phyloP scores from a whole-genome alignment of 345 rosid species.

The Euclidium syriacum region DNA sequence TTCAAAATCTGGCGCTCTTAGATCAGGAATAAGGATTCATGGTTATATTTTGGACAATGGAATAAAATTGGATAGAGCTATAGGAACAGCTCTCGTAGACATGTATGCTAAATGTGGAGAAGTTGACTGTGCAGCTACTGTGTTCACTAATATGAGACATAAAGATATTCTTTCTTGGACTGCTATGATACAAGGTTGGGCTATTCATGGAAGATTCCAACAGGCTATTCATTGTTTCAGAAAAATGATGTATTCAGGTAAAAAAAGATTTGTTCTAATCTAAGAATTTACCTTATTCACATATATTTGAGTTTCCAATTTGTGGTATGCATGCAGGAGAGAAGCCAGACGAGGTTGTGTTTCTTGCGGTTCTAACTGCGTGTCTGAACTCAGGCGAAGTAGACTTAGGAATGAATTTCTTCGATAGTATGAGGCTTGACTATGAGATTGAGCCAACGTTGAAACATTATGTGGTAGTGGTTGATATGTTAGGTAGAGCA shows the following conservation, averaged over 20 bases:
- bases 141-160: conserved; percentile 40
- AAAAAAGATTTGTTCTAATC: background rate
- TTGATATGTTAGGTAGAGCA: conserved; percentile 57
- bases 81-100: conserved; percentile 49
- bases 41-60: conserved; percentile 38
- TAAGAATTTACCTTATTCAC: background rate
- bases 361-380: conserved; percentile 53
- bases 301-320: background rate
- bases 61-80: conserved; percentile 35
- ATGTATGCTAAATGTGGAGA: conserved; percentile 68
- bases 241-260: conserved; percentile 60
- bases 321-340: conserved; percentile 38
- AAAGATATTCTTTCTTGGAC: conserved; percentile 56
- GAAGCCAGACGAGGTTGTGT: conserved; percentile 54
- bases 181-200: conserved; percentile 71
- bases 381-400: conserved; percentile 51
- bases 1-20: conserved; percentile 61
- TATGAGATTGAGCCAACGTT: conserved; percentile 54
- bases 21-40: conserved; percentile 43
- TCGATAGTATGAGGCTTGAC: conserved; percentile 61
- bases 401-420: conserved; percentile 52
- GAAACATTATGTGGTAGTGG: conserved; percentile 51
- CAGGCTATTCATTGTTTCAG: conserved; percentile 54
- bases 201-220: conserved; percentile 43
- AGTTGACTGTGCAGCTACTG: conserved; percentile 43